A percentile compares a stretch with the other conserved stretches of the same genome.
phyloP scores from a whole-genome alignment of 2,329 filamentous ascomycete genomes.

The Paraphaeosphaeria minitans region DNA sequence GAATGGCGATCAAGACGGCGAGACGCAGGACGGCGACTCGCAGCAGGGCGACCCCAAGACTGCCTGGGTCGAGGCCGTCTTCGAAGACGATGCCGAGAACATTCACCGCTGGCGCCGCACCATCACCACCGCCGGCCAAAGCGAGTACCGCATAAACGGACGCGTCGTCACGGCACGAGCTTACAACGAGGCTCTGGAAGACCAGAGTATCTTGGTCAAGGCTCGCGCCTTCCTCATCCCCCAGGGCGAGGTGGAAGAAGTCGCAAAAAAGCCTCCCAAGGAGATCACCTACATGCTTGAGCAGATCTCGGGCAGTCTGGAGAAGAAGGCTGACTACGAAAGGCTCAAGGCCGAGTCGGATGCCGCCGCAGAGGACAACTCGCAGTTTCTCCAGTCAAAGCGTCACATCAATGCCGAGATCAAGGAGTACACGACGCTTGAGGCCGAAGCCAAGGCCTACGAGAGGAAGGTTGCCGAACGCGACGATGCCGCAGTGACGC shows the following conservation, averaged over 20 bases:
- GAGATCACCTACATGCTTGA: conserved; percentile 94
- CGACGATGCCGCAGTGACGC: conserved; percentile 88
- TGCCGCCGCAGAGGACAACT: conserved; percentile 85
- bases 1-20: conserved; percentile 36
- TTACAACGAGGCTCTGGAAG: conserved; percentile 91
- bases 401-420: conserved; percentile 97
- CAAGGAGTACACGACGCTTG: conserved; percentile 96
- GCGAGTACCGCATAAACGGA: conserved; percentile 97
- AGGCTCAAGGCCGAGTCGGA: conserved; percentile 84
- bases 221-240: conserved; percentile 98
- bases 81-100: conserved; percentile 94
- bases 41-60: conserved; percentile 83
- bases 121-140: conserved; percentile 85
- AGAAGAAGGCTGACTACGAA: conserved; percentile 95
- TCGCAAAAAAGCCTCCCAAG: conserved; percentile 91
- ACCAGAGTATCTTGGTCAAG: conserved; percentile 96
- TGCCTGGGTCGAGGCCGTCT: conserved; percentile 99
- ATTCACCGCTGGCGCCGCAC: conserved; percentile 95
- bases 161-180: conserved; percentile 84
- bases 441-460: conserved; percentile 92
- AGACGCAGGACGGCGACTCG: conserved; percentile 56
- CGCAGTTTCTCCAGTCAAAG: conserved; percentile 83
- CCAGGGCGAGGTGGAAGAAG: conserved; percentile 96
- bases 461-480: conserved; percentile 88
- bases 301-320: conserved; percentile 94